These are phyloP conservation scores for Dichotomocladium elegans DNA, from an alignment of 371 early-diverging fungal genomes.

Conservation along the genomic window DNA sequence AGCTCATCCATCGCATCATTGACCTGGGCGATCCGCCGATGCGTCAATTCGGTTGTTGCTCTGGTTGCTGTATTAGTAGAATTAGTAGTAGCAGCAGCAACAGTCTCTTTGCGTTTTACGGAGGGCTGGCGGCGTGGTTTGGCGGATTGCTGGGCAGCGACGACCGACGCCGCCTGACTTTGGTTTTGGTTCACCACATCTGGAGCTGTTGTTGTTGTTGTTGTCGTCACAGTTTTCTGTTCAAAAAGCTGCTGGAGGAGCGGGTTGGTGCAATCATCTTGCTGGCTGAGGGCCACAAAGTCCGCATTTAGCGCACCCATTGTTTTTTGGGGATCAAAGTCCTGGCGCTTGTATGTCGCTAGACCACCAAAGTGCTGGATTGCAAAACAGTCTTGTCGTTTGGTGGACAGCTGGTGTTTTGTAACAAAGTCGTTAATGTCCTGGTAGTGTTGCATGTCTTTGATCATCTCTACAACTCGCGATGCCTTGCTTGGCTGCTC, in stretches of 20 bases:
- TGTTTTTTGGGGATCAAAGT: conserved; percentile 55
- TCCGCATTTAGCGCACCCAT: conserved; percentile 70
- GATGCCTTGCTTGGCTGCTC: background rate
- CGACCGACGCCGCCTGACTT: conserved; percentile 27
- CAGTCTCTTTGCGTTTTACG: conserved; percentile 12
- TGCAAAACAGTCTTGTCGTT: conserved; percentile 21
- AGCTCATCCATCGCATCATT: conserved; percentile 59
- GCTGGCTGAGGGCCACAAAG: conserved; percentile 72
- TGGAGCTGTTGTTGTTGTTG: too few relatives aligned
- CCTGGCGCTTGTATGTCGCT: conserved; percentile 67
- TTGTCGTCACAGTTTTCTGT: conserved; percentile 37
- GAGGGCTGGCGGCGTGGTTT: conserved; percentile 43
- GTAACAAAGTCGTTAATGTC: conserved; percentile 18
- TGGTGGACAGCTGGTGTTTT: conserved; percentile 14
- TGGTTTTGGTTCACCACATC: too few relatives aligned
- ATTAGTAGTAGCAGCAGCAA: background rate
- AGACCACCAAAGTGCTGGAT: conserved; percentile 74
- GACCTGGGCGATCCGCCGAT: conserved; percentile 41
- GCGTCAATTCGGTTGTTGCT: background rate
- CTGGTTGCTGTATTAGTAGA: background rate
- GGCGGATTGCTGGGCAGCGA: conserved; percentile 49
- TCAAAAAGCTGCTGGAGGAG: conserved; percentile 37
- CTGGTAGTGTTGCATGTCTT: background rate
- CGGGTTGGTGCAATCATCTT: conserved; percentile 6
- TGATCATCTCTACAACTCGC: background rate